Evolutionary conservation across 2,329 filamentous ascomycete genomes (phyloP).

Genomic region (Cadophora sp.): DNA sequence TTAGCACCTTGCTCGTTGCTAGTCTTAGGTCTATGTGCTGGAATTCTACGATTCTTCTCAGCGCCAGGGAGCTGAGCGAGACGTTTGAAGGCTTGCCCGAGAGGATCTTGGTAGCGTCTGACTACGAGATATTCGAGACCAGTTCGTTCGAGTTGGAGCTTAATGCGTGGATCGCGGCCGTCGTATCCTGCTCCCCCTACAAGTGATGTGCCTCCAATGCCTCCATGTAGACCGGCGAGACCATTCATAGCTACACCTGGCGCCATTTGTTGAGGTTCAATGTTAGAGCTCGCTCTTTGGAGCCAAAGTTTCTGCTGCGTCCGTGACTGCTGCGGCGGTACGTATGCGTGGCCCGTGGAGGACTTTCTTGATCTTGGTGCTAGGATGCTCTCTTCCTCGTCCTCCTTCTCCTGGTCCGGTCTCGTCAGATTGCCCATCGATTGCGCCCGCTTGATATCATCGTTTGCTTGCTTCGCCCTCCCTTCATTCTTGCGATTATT

Average conservation of each 20-base stretch:
- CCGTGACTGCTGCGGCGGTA: slow-evolving; percentile 59
- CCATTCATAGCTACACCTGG: slow-evolving; percentile 47
- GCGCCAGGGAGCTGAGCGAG: slow-evolving; percentile 59
- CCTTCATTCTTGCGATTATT: slow-evolving; percentile 47
- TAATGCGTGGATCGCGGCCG: slow-evolving; percentile 66
- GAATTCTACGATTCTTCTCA: slow-evolving; percentile 58
- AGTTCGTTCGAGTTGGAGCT: slow-evolving; percentile 71
- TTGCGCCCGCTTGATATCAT: slow-evolving; percentile 41
- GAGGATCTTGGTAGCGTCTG: slow-evolving; percentile 73
- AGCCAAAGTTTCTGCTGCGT: slow-evolving; percentile 80
- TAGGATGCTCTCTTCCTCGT: slow-evolving; percentile 51
- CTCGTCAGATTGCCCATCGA: slow-evolving; percentile 42
- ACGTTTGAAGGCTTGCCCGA: slow-evolving; percentile 66
- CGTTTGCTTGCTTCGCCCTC: slow-evolving; percentile 22
- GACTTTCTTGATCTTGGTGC: slow-evolving; percentile 49
- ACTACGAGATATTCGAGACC: slow-evolving; percentile 79
- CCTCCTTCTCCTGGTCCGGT: slow-evolving; percentile 44
- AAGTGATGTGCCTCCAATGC: slow-evolving; percentile 29
- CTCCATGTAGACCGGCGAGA: slow-evolving; percentile 34
- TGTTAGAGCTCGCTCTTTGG: slow-evolving; percentile 74
- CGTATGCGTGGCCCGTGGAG: slow-evolving; percentile 36
- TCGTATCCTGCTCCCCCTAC: slow-evolving; percentile 62
- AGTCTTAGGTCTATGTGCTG: slow-evolving; percentile 45
- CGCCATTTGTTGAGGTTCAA: slow-evolving; percentile 65
- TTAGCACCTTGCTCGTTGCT: slow-evolving; percentile 40